Evolutionary conservation across 371 early-diverging fungal genomes (phyloP).

Genomic region (Mucor indicus): DNA sequence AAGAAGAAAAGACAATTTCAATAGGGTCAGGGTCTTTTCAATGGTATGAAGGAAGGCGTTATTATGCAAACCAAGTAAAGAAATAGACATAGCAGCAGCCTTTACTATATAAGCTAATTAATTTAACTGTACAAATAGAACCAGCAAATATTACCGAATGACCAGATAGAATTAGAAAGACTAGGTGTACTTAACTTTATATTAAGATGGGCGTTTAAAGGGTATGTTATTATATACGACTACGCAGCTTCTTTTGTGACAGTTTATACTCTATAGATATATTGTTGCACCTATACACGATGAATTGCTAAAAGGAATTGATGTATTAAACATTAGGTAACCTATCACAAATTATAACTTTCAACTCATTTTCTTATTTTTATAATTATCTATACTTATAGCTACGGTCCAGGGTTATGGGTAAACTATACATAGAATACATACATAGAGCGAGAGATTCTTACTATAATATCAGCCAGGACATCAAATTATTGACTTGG

Average conservation of each 20-base stretch:
- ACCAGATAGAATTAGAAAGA: conserved; percentile 28
- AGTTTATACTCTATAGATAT: conserved; percentile 12
- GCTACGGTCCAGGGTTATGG: conserved; percentile 34
- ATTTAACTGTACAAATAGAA: too few relatives aligned
- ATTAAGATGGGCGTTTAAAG: conserved; percentile 29
- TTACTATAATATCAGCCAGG: conserved; percentile 11
- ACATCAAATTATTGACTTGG: conserved; percentile 29
- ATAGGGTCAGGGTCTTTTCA: too few relatives aligned
- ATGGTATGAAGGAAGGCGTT: too few relatives aligned
- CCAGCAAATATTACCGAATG: conserved; percentile 30
- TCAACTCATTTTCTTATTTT: too few relatives aligned
- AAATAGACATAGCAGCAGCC: too few relatives aligned
- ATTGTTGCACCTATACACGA: conserved; percentile 23
- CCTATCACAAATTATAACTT: too few relatives aligned
- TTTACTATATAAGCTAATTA: too few relatives aligned
- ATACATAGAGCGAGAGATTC: background rate
- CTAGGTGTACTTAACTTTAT: conserved; percentile 23
- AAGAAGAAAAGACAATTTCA: too few relatives aligned
- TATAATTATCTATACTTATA: background rate
- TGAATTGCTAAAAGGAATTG: conserved; percentile 15
- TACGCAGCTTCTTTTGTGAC: too few relatives aligned
- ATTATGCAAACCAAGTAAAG: too few relatives aligned
- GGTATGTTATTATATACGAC: too few relatives aligned
- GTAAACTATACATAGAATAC: conserved; percentile 7
- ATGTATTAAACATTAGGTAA: conserved; percentile 29